Evolutionary conservation across 2,329 filamentous ascomycete genomes (phyloP).

Genomic region (Fusarium tjaetaba): DNA sequence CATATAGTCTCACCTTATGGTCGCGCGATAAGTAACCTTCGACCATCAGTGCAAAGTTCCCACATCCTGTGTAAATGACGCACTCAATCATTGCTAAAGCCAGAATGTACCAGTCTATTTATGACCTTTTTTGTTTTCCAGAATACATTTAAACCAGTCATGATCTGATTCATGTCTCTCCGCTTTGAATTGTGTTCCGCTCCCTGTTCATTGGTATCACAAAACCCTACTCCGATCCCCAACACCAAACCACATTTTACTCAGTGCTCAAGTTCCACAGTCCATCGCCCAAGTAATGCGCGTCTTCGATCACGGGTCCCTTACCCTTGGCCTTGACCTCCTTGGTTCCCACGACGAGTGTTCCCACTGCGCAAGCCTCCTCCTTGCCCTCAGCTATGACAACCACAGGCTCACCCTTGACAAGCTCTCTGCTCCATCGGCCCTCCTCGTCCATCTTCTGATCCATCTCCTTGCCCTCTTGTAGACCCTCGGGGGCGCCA

Average conservation of each 20-base stretch:
- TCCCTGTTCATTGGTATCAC: constrained; percentile 36
- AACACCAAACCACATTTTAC: constrained; percentile 41
- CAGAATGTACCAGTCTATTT: not conserved
- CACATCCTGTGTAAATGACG: not conserved
- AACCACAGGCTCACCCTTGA: constrained; percentile 85
- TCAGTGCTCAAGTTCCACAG: constrained; percentile 78
- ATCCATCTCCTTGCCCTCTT: constrained; percentile 56
- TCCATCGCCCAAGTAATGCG: constrained; percentile 93
- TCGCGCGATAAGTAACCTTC: not conserved
- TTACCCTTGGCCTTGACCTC: constrained; percentile 96
- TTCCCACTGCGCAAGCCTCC: constrained; percentile 87
- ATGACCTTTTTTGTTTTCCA: not conserved
- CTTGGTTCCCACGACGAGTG: constrained; percentile 83
- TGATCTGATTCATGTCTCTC: not conserved
- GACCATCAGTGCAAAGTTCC: not conserved
- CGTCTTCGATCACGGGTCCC: constrained; percentile 91
- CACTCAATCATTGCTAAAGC: not conserved
- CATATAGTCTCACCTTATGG: too few relatives aligned
- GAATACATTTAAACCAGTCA: not conserved
- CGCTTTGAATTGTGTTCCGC: not conserved
- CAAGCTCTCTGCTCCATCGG: constrained; percentile 72
- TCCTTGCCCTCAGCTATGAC: constrained; percentile 94
- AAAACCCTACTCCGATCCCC: constrained; percentile 5
- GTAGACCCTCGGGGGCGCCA: constrained; percentile 46
- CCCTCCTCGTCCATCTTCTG: constrained; percentile 59